phyloP scores from a whole-genome alignment of 768 basidiomycete species.

The Coprinopsis cinerea region DNA sequence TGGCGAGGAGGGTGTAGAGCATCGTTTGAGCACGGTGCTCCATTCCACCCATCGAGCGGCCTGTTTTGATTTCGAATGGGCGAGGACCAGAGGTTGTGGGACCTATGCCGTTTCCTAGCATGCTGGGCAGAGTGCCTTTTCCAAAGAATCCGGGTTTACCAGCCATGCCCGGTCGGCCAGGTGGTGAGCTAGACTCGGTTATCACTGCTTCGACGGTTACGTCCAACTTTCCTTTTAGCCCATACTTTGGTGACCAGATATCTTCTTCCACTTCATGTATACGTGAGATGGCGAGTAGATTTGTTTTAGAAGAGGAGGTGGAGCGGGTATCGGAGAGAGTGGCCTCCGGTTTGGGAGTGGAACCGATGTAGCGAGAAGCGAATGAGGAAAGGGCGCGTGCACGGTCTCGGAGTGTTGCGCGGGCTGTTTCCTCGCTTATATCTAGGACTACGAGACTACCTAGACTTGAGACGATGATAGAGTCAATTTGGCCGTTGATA shows the following conservation, averaged over 20 bases:
- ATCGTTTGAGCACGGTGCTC: slow-evolving; percentile 98
- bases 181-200: slow-evolving; percentile 30
- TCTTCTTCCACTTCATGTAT: slow-evolving; percentile 93
- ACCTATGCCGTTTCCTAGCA: background rate
- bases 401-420: slow-evolving; percentile 23
- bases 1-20: slow-evolving; percentile 87
- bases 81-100: slow-evolving; percentile 33
- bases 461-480: slow-evolving; percentile 47
- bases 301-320: slow-evolving; percentile 34
- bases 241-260: slow-evolving; percentile 94
- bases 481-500: slow-evolving; percentile 53
- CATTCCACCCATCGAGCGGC: slow-evolving; percentile 65
- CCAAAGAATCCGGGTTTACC: slow-evolving; percentile 1
- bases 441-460: slow-evolving; percentile 59
- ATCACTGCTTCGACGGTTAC: slow-evolving; percentile 75
- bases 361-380: slow-evolving; percentile 57
- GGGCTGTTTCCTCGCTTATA: slow-evolving; percentile 30
- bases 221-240: slow-evolving; percentile 93
- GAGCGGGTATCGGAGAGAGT: slow-evolving; percentile 65
- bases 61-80: slow-evolving; percentile 97
- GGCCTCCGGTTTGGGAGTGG: slow-evolving; percentile 61
- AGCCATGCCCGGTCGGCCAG: too few relatives aligned
- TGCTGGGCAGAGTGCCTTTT: background rate
- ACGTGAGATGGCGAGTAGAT: slow-evolving; percentile 65
- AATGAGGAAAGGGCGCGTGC: slow-evolving; percentile 65